A percentile compares a stretch with the other conserved stretches of the same genome.
These are phyloP conservation scores for Aphanomyces stellatus DNA, from an alignment of 352 stramenopile genomes.

Conservation along the genomic window DNA sequence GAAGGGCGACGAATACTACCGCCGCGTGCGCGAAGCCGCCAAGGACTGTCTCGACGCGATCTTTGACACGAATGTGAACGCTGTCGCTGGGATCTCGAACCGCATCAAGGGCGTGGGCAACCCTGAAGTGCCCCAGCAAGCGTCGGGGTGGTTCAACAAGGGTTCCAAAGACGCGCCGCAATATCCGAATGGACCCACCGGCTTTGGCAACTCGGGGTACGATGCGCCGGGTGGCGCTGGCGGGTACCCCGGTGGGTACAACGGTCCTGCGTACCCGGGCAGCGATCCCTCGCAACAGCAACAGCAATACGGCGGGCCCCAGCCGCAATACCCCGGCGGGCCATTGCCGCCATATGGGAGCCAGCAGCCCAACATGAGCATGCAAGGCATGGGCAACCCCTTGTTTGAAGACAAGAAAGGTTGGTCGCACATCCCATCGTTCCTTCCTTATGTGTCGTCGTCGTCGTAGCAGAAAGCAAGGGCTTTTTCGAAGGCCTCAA, in stretches of 20 bases:
- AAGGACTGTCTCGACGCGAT: constrained; percentile 94
- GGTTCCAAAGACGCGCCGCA: constrained; percentile 48
- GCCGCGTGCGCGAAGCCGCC: constrained; percentile 84
- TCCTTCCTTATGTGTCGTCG: background rate
- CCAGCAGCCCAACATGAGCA: constrained; percentile 36
- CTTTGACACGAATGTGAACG: constrained; percentile 81
- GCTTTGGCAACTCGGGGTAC: constrained; percentile 31
- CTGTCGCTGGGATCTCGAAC: constrained; percentile 49
- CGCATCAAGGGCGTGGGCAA: constrained; percentile 75
- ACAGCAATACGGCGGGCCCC: constrained; percentile 27
- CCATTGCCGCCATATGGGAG: constrained; percentile 32
- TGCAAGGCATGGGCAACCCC: constrained; percentile 92
- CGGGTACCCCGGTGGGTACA: constrained; percentile 29
- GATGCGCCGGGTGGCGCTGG: no score
- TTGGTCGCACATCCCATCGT: constrained; percentile 14
- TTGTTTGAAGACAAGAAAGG: constrained; percentile 88
- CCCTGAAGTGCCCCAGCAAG: constrained; percentile 31
- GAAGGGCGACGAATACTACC: constrained; percentile 92
- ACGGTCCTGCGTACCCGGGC: constrained; percentile 31
- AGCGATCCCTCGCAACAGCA: constrained; percentile 38
- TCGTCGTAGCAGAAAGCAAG: constrained; percentile 55
- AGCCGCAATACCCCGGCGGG: constrained; percentile 23
- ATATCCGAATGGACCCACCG: constrained; percentile 26
- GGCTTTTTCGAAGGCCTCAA: constrained; percentile 82
- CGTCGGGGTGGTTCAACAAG: constrained; percentile 62